Percentiles rank a stretch among this genome's conserved stretches.
Evolutionary conservation across 1,284 basidiomycete species (phyloP).

Genomic region (Bondarzewia mesenterica): DNA sequence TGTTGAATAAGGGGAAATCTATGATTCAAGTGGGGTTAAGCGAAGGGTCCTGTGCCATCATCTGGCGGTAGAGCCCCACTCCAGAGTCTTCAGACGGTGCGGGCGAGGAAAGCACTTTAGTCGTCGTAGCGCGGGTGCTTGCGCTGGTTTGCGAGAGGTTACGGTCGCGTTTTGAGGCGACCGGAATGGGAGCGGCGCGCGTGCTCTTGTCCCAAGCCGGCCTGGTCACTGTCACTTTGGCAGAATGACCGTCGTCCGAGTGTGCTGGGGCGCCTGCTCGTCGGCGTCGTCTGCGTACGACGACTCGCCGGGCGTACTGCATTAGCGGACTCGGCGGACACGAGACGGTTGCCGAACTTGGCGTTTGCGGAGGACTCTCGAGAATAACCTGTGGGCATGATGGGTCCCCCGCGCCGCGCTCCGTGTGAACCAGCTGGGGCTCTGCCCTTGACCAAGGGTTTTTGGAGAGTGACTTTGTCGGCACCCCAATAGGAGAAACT

Average conservation of each 20-base stretch:
- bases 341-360: conserved; percentile 72
- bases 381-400: conserved; percentile 48
- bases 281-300: conserved; percentile 45
- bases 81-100: conserved; percentile 80
- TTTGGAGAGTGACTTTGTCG: conserved; percentile 78
- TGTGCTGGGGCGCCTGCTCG: conserved; percentile 35
- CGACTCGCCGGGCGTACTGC: conserved; percentile 53
- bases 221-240: conserved; percentile 57
- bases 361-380: conserved; percentile 78
- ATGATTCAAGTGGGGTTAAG: conserved; percentile 32
- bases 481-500: conserved; percentile 88
- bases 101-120: conserved; percentile 57
- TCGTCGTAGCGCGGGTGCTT: conserved; percentile 28
- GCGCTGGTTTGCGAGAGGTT: conserved; percentile 67
- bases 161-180: conserved; percentile 42
- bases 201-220: conserved; percentile 65
- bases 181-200: conserved; percentile 26
- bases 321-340: conserved; percentile 43
- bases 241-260: conserved; percentile 54
- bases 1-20: conserved; percentile 18
- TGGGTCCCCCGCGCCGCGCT: conserved; percentile 37
- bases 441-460: conserved; percentile 54
- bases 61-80: conserved; percentile 71
- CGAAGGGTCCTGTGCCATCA: conserved; percentile 65
- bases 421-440: conserved; percentile 25